A percentile compares a stretch with the other conserved stretches of the same genome.
These are phyloP conservation scores for Westerdykella ornata DNA, from an alignment of 2,329 filamentous ascomycete genomes.

Conservation along the genomic window DNA sequence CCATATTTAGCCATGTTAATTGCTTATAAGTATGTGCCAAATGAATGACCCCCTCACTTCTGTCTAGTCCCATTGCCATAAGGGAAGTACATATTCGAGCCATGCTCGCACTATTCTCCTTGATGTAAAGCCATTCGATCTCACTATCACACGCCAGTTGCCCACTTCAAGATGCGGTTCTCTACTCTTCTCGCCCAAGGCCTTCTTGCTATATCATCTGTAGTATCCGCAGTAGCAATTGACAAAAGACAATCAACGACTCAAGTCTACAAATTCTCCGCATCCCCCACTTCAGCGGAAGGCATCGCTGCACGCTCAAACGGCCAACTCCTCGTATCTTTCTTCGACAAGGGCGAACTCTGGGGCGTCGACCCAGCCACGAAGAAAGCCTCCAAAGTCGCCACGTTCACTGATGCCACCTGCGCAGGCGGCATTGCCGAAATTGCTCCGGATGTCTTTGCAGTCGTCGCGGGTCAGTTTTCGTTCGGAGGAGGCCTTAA, in stretches of 20 bases:
- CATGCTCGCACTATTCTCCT: too few relatives aligned
- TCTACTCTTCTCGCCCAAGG: conserved; percentile 1
- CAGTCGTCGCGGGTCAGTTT: conserved; percentile 15
- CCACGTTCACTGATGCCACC: conserved; percentile 10
- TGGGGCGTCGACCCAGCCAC: conserved; percentile 13
- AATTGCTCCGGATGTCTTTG: conserved; percentile 16
- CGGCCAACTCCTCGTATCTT: conserved; percentile 14
- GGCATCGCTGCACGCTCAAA: conserved; percentile 15
- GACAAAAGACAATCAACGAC: conserved; percentile 3
- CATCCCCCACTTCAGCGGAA: conserved; percentile 6
- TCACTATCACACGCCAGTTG: too few relatives aligned
- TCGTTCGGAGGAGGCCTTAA: conserved; percentile 8
- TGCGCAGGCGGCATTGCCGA: conserved; percentile 14
- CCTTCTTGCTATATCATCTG: conserved; percentile 2
- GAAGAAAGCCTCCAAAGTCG: conserved; percentile 11
- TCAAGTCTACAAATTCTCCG: conserved; percentile 6
- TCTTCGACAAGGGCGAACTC: conserved; percentile 15
- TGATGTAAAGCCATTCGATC: too few relatives aligned
- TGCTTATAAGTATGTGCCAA: too few relatives aligned
- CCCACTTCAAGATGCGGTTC: conserved; percentile 11
- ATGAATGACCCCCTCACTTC: not conserved
- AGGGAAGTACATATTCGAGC: too few relatives aligned
- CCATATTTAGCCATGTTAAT: too few relatives aligned
- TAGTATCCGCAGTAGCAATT: conserved; percentile 4
- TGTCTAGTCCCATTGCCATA: not conserved